Evolutionary conservation across 345 rosid species (phyloP), one percentile per base, ranked within the genome.

Genomic region (Laguncularia racemosa): DNA sequence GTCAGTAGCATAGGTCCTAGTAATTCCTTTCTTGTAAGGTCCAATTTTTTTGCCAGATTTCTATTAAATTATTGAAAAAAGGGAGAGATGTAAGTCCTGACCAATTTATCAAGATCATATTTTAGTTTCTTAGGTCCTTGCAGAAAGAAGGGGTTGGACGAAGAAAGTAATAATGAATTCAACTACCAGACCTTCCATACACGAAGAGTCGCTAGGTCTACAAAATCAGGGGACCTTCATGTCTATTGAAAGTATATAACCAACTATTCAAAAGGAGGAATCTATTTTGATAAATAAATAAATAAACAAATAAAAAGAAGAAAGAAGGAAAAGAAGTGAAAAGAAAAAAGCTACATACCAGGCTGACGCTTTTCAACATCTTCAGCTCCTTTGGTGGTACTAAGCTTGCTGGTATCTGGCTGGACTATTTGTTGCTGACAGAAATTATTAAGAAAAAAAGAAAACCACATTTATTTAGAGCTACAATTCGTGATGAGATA

Each of bases 331-430:
- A n/a, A n/a, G n/a, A n/a, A n/a, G n/a, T 20, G n/a, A 54, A 26
- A 28, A 44, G 52, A 16, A 14, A 64, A 40, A 55, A 57, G 40
- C 40, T 49, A 54, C 71, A 12, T 64, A 85, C 92, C 84, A 61
- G 78, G 61, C 45, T 67, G 72, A 18, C 49, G 80, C 66, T 72
- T 83, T 60, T 72, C 81, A 19, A 51, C 73, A 67, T 74, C 70
- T 56, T 73, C 83, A 19, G 75, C 56, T 65, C 67, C 91, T 59
- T 65, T 75, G 67, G 76, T 70, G 61, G 74, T 66, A 52, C 84
- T 65, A 52, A 77, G 88, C 74, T 80, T 85, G 76, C 78, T 76
- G 46, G 73, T 61, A 74, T 78, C 72, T 50, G 96, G 75, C 61
- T 67, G 83, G 52, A 67, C 59, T 6, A 6, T 23, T 23, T 23